A percentile compares a stretch with the other conserved stretches of the same genome.
phyloP scores from a whole-genome alignment of 805 yeast genomes.

The Lipomyces sp. region DNA sequence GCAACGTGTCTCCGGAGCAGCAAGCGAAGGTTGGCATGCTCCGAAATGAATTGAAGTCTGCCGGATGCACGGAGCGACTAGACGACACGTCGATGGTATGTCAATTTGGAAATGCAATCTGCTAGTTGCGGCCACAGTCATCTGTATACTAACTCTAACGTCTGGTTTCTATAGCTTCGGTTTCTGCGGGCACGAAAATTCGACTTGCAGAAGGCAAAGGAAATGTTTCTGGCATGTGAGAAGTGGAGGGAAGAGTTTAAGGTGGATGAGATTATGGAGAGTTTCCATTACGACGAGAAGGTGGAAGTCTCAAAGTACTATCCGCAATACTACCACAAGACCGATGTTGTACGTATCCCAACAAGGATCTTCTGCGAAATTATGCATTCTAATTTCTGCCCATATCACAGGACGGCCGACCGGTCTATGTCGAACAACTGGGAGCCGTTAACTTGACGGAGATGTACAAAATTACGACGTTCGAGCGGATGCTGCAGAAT shows the following conservation, averaged over 20 bases:
- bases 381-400: neutral
- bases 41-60: conserved; percentile 53
- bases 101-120: neutral
- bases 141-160: neutral
- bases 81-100: conserved; percentile 54
- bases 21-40: conserved; percentile 55
- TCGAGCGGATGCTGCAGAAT: conserved; percentile 93
- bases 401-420: conserved; percentile 76
- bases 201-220: conserved; percentile 71
- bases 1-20: conserved; percentile 71
- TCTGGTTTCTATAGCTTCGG: conserved; percentile 45
- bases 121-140: too few species aligned
- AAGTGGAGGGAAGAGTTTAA: conserved; percentile 86
- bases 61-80: conserved; percentile 70
- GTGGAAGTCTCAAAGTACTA: conserved; percentile 58
- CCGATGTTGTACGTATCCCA: conserved; percentile 52
- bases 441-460: conserved; percentile 86
- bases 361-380: too few species aligned
- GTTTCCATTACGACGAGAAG: conserved; percentile 91
- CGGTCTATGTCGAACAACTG: conserved; percentile 89
- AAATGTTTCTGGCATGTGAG: conserved; percentile 85
- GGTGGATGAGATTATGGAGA: conserved; percentile 77
- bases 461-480: conserved; percentile 90
- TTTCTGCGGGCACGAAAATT: conserved; percentile 95
- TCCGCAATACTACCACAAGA: conserved; percentile 97